These are phyloP conservation scores for Oemleria cerasiformis DNA, from an alignment of 306 rosid species.

Conservation along the genomic window DNA sequence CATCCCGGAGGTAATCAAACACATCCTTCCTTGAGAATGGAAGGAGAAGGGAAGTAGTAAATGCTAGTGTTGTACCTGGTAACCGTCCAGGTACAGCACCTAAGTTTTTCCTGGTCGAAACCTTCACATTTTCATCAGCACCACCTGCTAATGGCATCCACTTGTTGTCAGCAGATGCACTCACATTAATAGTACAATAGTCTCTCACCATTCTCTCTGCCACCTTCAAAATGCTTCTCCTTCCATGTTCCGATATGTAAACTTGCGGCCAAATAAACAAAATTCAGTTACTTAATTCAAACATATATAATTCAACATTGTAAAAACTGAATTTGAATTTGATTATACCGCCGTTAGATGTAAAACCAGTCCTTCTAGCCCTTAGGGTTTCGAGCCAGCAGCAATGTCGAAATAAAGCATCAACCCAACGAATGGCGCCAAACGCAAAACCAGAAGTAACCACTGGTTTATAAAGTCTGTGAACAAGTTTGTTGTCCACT, in stretches of 20 bases:
- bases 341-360: slow-evolving; percentile 30
- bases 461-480: slow-evolving; percentile 18
- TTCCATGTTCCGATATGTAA: slow-evolving; percentile 36
- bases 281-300: not conserved
- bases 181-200: slow-evolving; percentile 27
- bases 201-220: slow-evolving; percentile 52
- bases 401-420: slow-evolving; percentile 26
- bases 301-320: too few relatives aligned
- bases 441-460: slow-evolving; percentile 46
- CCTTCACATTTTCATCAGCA: slow-evolving; percentile 26
- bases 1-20: slow-evolving; percentile 47
- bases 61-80: slow-evolving; percentile 23
- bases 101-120: slow-evolving; percentile 11
- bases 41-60: slow-evolving; percentile 35
- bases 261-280: too few relatives aligned
- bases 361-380: slow-evolving; percentile 1
- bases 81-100: slow-evolving; percentile 24
- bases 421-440: slow-evolving; percentile 58
- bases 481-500: slow-evolving; percentile 36
- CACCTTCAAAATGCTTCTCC: slow-evolving; percentile 38
- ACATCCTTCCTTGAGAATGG: slow-evolving; percentile 31
- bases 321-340: not conserved
- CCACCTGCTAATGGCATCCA: slow-evolving; percentile 34
- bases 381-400: slow-evolving; percentile 22
- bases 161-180: slow-evolving; percentile 23